Base-by-base conservation (phyloP, 1,284 basidiomycete genomes). In the Inonotus hispidus region DNA sequence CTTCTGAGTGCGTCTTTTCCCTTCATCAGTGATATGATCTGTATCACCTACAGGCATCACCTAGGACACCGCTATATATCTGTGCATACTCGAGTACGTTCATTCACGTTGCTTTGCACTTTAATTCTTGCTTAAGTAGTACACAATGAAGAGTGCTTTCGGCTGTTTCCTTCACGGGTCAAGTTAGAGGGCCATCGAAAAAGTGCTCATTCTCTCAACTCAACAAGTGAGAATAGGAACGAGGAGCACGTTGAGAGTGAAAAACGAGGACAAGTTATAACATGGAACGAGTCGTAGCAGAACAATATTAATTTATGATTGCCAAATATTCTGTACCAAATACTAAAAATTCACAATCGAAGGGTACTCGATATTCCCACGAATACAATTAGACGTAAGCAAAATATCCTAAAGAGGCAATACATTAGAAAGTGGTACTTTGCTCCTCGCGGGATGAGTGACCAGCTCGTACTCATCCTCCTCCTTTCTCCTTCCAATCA, bases 111-210 rank as follows among this genome's bases (percentile, higher is more conserved):
- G 2, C 8, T 7, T 19, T 47, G 14, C 13, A 66, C 71, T 56
- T 66, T 67, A 14, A 71, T 70, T 32, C 47, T 64, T 72, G 6
- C 29, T 57, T 32, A 57, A 13, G 11, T 32, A 32, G 25, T n/a
- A 23, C 6, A 25, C 8, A 29, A 19, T 59, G 3, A 65, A 87
- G 85, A 82, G 53, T 92, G 90, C 70, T 80, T 81, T 69, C 82
- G 87, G 41, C 75, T 92, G 45, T 90, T 87, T 68, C 88, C 87
- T 16, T 82, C 82, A 19, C 80, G 81, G 45, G 88, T 90, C 19
- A 79, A 84, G 5, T 72, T 92, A 1, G 83, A 87, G 79, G 66
- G 73, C 10, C 90, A 92, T 69, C 80, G 88, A 56, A 88, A 84
- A 68, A 82, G 85, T 54, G 88, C 90, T 11, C 50, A 52, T 35